Evolutionary conservation across 169 alveolate genomes (phyloP).

Genomic region (Toxoplasma gondii): DNA sequence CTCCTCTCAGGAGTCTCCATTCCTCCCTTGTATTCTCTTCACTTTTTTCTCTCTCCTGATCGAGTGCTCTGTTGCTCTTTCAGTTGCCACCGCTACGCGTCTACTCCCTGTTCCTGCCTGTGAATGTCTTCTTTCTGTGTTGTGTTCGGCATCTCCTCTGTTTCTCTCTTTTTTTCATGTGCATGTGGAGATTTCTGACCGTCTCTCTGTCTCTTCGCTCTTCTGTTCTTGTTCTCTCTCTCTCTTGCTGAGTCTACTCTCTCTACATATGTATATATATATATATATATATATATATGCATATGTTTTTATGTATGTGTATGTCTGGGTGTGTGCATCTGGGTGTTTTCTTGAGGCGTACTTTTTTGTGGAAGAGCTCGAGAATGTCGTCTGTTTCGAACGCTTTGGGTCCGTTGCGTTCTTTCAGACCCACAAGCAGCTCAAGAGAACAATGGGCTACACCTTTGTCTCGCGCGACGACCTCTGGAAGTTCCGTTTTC

Average conservation of each 20-base stretch:
- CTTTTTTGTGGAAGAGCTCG: too few species aligned
- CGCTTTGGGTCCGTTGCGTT: not conserved
- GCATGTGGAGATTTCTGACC: not conserved
- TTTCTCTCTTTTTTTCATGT: not conserved
- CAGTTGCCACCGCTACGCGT: too few species aligned
- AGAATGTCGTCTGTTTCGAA: too few species aligned
- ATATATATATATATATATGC: not conserved
- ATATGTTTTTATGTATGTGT: too few species aligned
- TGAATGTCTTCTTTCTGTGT: not conserved
- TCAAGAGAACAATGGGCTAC: conserved; percentile 15
- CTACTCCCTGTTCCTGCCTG: not conserved
- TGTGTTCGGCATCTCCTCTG: not conserved
- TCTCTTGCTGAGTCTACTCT: not conserved
- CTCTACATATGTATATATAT: not conserved
- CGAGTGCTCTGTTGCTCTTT: not conserved
- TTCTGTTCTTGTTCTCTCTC: not conserved
- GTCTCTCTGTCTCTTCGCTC: not conserved
- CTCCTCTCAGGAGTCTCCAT: not conserved
- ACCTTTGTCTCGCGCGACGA: conserved; percentile 56
- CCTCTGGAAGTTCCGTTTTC: conserved; percentile 48
- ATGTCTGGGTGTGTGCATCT: too few species aligned
- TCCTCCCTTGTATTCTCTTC: not conserved
- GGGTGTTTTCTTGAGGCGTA: too few species aligned
- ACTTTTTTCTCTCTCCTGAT: not conserved
- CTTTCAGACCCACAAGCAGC: conserved; percentile 49